phyloP scores from a whole-genome alignment of 306 rosid genomes.

The Malus domestica region DNA sequence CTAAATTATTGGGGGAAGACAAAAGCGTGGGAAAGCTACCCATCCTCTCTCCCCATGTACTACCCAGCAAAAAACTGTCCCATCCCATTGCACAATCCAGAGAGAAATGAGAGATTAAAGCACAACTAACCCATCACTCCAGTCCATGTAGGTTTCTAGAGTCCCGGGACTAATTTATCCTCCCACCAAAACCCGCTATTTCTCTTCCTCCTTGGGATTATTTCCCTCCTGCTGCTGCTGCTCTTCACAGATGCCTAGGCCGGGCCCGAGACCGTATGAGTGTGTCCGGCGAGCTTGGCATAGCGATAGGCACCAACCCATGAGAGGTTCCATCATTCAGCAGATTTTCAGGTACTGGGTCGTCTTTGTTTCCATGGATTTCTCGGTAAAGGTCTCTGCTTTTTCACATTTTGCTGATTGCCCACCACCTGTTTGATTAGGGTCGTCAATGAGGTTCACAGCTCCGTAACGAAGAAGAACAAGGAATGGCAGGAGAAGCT shows the following conservation, averaged over 20 bases:
- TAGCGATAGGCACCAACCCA: constrained; percentile 90
- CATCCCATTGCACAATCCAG: constrained; percentile 37
- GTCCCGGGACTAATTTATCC: not conserved
- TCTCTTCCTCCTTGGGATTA: constrained; percentile 11
- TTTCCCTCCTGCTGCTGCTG: not conserved
- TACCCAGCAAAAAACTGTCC: constrained; percentile 41
- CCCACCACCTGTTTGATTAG: constrained; percentile 80
- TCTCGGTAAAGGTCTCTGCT: not conserved
- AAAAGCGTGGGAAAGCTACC: constrained; percentile 49
- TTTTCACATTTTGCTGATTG: constrained; percentile 47
- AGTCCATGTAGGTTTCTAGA: constrained; percentile 19
- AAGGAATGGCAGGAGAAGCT: constrained; percentile 96
- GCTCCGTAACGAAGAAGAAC: constrained; percentile 69
- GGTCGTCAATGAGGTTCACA: constrained; percentile 71
- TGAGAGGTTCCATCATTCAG: constrained; percentile 85
- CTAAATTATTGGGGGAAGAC: constrained; percentile 48
- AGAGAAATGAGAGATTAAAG: constrained; percentile 35
- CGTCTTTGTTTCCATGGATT: constrained; percentile 11
- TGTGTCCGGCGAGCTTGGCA: constrained; percentile 98
- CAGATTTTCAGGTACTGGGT: constrained; percentile 91
- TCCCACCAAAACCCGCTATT: constrained; percentile 11
- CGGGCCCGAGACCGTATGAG: constrained; percentile 99
- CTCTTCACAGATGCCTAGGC: constrained; percentile 82
- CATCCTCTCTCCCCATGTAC: constrained; percentile 26
- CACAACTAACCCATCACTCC: constrained; percentile 45